Evolutionary conservation across 2,329 filamentous ascomycete genomes (phyloP), one percentile per base, ranked within the genome.

Genomic region (Dactylellina drechsleri): DNA sequence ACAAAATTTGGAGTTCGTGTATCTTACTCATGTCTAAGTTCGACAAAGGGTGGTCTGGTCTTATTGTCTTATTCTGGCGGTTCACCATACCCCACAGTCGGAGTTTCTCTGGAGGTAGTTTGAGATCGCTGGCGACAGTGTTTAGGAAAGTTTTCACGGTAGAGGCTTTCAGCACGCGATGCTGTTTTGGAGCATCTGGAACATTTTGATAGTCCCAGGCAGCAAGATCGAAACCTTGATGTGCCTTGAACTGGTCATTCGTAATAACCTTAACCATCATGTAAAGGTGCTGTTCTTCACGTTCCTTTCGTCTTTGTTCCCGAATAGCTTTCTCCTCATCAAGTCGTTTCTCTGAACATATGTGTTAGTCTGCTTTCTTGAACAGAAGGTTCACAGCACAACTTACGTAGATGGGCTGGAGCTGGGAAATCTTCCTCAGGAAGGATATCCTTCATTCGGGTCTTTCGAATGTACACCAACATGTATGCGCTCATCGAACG

Each of bases 41-140:
- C 81, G 88, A 87, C 57, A 99, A 89, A 0, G 93, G 92, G 71
- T 92, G 90, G 80, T 99, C 95, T 0, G 96, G 95, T 16, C 95
- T 89, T 43, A 92, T 90, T 0, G 95, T 99, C 82, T 97, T 97
- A 81, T 99, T 99, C 82, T 99, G 95, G 10, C 95, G 90, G 81
- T 97, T 98, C 0, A 99, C 95, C 93, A 99, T 97, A 65, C 92
- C 88, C 96, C 95, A 99, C 16, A 97, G 87, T 20, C 95, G 88
- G 23, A 98, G 83, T 76, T 88, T 87, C 67, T 88, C 88, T 0
- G 90, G 85, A 12, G 76, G 64, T 58, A 91, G 82, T 0, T 85
- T 86, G 58, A 91, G 85, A 67, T 96, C 91, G 45, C 87, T 83
- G 0, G 91, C 93, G 73, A 98, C 86, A 20, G 86, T 86, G 26